These are phyloP conservation scores for Teunomyces panamensis DNA, from an alignment of 805 yeast species.

Conservation along the genomic window DNA sequence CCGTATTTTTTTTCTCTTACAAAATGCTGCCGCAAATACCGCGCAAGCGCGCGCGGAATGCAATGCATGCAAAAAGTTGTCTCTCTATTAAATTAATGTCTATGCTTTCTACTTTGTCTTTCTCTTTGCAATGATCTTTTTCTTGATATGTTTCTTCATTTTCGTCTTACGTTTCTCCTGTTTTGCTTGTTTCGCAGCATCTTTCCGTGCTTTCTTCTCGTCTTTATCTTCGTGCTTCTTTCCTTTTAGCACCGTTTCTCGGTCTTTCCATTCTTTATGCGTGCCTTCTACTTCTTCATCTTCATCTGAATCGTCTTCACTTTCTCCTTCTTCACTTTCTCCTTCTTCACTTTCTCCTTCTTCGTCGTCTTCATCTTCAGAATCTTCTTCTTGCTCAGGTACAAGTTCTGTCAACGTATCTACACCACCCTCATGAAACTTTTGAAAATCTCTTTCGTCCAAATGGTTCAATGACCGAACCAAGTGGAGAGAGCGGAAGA, in stretches of 20 bases:
- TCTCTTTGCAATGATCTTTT: conserved; percentile 59
- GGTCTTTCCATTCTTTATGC: conserved; percentile 41
- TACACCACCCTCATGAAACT: conserved; percentile 75
- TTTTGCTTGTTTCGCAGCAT: conserved; percentile 71
- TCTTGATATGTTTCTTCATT: conserved; percentile 79
- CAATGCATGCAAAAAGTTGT: neutral
- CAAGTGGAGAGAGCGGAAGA: conserved; percentile 77
- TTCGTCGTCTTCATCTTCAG: conserved; percentile 21
- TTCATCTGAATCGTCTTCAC: conserved; percentile 19
- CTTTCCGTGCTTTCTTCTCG: conserved; percentile 69
- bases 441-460: conserved; percentile 86
- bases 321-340: conserved; percentile 23
- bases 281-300: conserved; percentile 27
- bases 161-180: conserved; percentile 78
- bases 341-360: conserved; percentile 22
- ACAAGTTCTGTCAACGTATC: conserved; percentile 69
- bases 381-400: conserved; percentile 23
- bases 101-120: conserved; percentile 13
- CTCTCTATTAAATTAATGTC: neutral
- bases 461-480: conserved; percentile 78
- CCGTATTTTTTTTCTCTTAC: neutral
- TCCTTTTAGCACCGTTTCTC: conserved; percentile 49
- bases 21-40: no score
- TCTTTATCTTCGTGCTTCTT: conserved; percentile 81
- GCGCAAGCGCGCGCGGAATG: neutral